Evolutionary conservation across 192 early-diverging fungal genomes (phyloP).

Genomic region (Entrophospora sp.): DNA sequence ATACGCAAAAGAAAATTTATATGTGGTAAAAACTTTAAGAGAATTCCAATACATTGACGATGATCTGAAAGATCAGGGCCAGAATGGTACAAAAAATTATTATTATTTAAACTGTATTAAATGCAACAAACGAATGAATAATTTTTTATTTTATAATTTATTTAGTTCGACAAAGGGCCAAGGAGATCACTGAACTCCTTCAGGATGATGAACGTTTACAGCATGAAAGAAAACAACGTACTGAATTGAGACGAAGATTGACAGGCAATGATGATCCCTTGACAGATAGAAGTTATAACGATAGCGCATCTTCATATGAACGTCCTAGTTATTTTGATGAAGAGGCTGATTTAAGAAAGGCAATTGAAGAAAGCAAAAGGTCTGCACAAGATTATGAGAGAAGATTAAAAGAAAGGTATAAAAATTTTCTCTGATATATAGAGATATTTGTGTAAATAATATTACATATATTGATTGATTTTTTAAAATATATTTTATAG

Average conservation of each 20-base stretch:
- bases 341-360: conserved; percentile 69
- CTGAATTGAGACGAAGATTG: conserved; percentile 58
- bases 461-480: background rate
- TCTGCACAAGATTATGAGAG: conserved; percentile 40
- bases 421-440: background rate
- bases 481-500: background rate
- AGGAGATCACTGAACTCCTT: conserved; percentile 77
- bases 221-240: conserved; percentile 61
- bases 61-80: conserved; percentile 81
- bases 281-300: conserved; percentile 6
- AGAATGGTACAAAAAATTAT: conserved; percentile 54
- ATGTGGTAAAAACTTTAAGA: conserved; percentile 90
- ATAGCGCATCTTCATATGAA: conserved; percentile 28
- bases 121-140: background rate
- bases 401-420: conserved; percentile 23
- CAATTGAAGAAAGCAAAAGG: conserved; percentile 76
- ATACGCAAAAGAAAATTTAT: conserved; percentile 83
- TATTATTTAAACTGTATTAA: background rate
- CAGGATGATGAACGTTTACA: conserved; percentile 69
- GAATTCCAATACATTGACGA: conserved; percentile 98
- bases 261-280: conserved; percentile 26
- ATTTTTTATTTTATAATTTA: conserved; percentile 7
- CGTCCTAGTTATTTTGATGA: conserved; percentile 52
- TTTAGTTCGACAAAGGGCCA: conserved; percentile 85
- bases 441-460: background rate